Evolutionary conservation across 768 basidiomycete species (phyloP), one percentile per base, ranked within the genome.

Genomic region (Pulveroboletus sp.): DNA sequence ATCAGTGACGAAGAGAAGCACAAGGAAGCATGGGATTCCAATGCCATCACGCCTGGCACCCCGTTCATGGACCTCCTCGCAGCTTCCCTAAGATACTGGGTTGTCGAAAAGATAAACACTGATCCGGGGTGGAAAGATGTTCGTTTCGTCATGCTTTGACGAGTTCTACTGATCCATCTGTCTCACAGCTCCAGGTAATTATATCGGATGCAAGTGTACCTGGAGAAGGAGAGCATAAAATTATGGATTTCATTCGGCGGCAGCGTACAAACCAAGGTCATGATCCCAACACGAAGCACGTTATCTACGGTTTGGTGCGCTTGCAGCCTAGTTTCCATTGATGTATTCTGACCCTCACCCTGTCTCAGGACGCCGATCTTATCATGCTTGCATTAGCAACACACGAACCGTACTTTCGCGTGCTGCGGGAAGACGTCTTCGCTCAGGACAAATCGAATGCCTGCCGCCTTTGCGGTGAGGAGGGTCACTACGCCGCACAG

Each of bases 171-270:
- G 16, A 56, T 38, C 31, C 20, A 6, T 40, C 21, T 21, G 20
- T 20, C 20, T 21, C 24, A 3, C 57, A 94, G 94, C 78, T 99
- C 34, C 84, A 98, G 77, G 88, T 99, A 43, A 84, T 98, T 56
- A 91, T 99, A 47, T 99, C 97, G 6, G 97, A 99, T 58, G 91
- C 97, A 2, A 84, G 88, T 47, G 97, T 98, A 12, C 95, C 97
- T 1, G 97, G 97, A 58, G 97, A 99, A 70, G 97, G 97, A 65
- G 97, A 99, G 66, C 97, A 99, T 69, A 99, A 99, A 74, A 97
- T 99, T 55, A 97, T 99, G 94, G 97, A 98, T 66, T 98, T 81
- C 66, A 95, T 99, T 55, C 78, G 97, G 47, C 78, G 94, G 29
- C 94, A 97, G 60, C 80, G 97, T 43, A 75, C 79, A 43, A 90